Evolutionary conservation across 768 basidiomycete species (phyloP), one percentile per base, ranked within the genome.

Genomic region (Hydnomerulius pinastri): DNA sequence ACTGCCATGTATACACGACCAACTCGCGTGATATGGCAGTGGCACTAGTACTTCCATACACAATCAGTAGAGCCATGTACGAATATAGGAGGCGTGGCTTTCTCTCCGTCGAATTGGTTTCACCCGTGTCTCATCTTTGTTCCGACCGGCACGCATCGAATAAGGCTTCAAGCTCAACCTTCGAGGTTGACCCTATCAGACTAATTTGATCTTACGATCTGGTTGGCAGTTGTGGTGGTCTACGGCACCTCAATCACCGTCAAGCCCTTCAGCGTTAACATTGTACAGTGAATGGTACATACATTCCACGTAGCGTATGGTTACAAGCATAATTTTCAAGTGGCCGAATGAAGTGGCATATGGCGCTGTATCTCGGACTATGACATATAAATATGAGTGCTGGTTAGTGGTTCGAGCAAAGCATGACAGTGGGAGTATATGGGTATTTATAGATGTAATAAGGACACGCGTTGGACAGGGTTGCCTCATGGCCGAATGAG

Each of bases 401-500:
- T 25, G 38, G 51, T 52, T 43, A 49, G 24, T 28, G 20, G 20
- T 8, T 40, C 3, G 30, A 29, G n/a, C n/a, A 40, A 28, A 20
- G 48, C 50, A 39, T 50, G 51, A 43, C 53, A 53, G 55, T 61
- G 62, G 53, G 64, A 56, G 55, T 48, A 46, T 59, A 46, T 15
- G 49, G 50, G 62, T 66, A 66, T 66, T 59, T 53, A 61, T 63
- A 56, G 44, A 47, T 18, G 21, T 24, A 45, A 57, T 58, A 63
- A 32, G 60, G 67, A 58, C n/a, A 23, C 32, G 39, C 50, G 37
- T 54, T 37, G 39, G 47, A 47, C 49, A 57, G 8, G 57, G 43
- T 39, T 50, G 58, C 68, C 68, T 69, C 64, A 61, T 69, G 70
- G 53, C 39, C 55, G 53, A 54, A 59, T 57, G 28, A 27, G 24